These are phyloP conservation scores for Sutorius australiensis DNA, from an alignment of 768 basidiomycete species.

Conservation along the genomic window DNA sequence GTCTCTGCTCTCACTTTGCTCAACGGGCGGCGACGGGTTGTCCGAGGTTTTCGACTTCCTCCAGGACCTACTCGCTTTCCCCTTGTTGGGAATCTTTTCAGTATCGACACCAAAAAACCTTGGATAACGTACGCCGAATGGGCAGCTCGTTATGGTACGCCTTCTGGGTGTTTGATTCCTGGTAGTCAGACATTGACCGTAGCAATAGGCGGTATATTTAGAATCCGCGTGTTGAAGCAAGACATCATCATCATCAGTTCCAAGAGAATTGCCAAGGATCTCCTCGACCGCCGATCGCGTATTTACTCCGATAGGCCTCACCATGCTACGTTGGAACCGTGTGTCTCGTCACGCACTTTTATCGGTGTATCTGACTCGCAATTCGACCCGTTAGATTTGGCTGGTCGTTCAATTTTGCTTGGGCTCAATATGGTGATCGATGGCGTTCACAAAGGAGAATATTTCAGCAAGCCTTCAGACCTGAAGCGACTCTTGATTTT, in stretches of 20 bases:
- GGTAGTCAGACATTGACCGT: not conserved
- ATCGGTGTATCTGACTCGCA: not conserved
- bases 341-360: not conserved
- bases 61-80: conserved; percentile 19
- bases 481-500: conserved; percentile 12
- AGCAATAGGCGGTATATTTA: conserved; percentile 18
- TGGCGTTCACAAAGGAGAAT: conserved; percentile 24
- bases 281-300: conserved; percentile 25
- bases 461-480: conserved; percentile 23
- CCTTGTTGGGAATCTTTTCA: conserved; percentile 14
- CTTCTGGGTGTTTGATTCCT: not conserved
- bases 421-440: conserved; percentile 16
- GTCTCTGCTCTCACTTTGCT: not conserved
- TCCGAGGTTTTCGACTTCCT: conserved; percentile 5
- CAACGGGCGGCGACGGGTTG: not conserved
- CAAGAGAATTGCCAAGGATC: conserved; percentile 23
- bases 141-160: conserved; percentile 16
- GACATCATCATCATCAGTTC: conserved; percentile 27
- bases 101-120: conserved; percentile 15
- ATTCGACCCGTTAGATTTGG: conserved; percentile 12
- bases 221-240: conserved; percentile 19
- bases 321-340: conserved; percentile 15
- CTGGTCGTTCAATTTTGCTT: conserved; percentile 18
- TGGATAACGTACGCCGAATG: conserved; percentile 21
- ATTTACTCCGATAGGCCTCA: conserved; percentile 28